These are phyloP conservation scores for Nothophytophthora sp. DNA, from an alignment of 352 stramenopile species.

Conservation along the genomic window DNA sequence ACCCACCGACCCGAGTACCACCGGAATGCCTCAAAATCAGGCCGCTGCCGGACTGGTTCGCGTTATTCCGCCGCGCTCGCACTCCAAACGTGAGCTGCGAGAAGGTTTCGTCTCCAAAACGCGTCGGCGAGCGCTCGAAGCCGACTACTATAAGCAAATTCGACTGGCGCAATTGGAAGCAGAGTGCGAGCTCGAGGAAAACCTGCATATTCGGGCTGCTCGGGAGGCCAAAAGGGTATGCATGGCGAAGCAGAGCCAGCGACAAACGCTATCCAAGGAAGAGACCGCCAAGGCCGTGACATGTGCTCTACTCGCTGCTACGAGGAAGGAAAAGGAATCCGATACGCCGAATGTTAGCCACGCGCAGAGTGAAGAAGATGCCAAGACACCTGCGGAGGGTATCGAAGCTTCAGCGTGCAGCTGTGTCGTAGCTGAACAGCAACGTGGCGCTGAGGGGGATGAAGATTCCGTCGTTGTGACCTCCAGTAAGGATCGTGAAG, in stretches of 20 bases:
- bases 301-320: not conserved
- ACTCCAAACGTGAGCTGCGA: slow-evolving; percentile 11
- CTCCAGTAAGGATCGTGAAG: too few species aligned
- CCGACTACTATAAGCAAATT: slow-evolving; percentile 70
- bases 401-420: too few species aligned
- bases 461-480: too few species aligned
- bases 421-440: too few species aligned
- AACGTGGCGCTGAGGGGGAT: too few species aligned
- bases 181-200: slow-evolving; percentile 77
- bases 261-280: slow-evolving; percentile 7
- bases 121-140: slow-evolving; percentile 47
- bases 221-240: slow-evolving; percentile 35
- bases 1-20: not conserved
- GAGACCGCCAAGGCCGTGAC: not conserved
- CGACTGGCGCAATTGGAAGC: slow-evolving; percentile 66
- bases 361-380: not conserved
- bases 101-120: slow-evolving; percentile 66
- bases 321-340: not conserved
- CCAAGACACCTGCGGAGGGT: not conserved
- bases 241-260: slow-evolving; percentile 13
- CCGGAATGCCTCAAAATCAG: slow-evolving; percentile 1
- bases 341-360: not conserved
- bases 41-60: slow-evolving; percentile 20
- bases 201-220: slow-evolving; percentile 59
- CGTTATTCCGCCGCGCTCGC: slow-evolving; percentile 1